Evolutionary conservation across 768 basidiomycete species (phyloP).

Genomic region (Dendrothele bispora): DNA sequence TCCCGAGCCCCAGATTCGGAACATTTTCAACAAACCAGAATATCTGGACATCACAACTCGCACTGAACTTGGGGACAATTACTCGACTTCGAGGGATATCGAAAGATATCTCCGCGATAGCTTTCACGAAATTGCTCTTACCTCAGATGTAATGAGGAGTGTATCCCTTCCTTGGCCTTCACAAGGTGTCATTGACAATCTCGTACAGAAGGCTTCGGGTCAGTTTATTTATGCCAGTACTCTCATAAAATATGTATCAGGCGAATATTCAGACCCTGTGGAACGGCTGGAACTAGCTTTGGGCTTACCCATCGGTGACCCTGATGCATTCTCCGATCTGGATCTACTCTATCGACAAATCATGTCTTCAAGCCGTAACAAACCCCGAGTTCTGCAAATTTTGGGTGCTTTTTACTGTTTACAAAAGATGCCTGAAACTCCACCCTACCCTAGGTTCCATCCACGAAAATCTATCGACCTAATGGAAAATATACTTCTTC

Average conservation of each 20-base stretch:
- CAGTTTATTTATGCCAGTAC: slow-evolving; percentile 2
- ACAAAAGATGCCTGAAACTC: too few species aligned
- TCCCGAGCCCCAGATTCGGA: slow-evolving; percentile 26
- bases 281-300: neutral
- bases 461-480: neutral
- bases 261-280: neutral
- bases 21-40: slow-evolving; percentile 11
- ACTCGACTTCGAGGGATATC: neutral
- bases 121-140: slow-evolving; percentile 7
- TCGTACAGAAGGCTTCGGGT: neutral
- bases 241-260: neutral
- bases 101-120: neutral
- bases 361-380: neutral
- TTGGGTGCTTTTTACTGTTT: neutral
- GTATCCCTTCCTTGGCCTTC: neutral
- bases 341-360: slow-evolving; percentile 14
- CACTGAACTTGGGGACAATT: neutral
- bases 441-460: neutral
- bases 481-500: neutral
- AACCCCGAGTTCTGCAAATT: neutral
- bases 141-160: slow-evolving; percentile 5
- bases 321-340: slow-evolving; percentile 3
- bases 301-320: neutral
- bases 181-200: neutral
- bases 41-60: neutral